A percentile compares a stretch with the other conserved stretches of the same genome.
These are phyloP conservation scores for Anacardium occidentale DNA, from an alignment of 345 rosid genomes.

Conservation along the genomic window DNA sequence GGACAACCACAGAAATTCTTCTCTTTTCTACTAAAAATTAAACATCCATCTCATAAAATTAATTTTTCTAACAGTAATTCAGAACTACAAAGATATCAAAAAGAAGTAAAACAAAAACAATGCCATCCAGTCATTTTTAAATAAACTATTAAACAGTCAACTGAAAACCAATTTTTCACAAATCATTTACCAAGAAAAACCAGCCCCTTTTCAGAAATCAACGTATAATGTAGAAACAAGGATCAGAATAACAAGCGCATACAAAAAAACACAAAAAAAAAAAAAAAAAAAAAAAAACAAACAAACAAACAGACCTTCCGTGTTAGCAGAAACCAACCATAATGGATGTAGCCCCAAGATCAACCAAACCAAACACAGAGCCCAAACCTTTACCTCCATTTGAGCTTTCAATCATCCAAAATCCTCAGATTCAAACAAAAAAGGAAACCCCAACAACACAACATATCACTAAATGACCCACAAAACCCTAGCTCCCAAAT, in stretches of 20 bases:
- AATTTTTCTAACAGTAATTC: conserved; percentile 1
- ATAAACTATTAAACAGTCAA: background rate
- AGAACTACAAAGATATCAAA: background rate
- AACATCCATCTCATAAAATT: conserved; percentile 14
- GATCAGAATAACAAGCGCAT: conserved; percentile 10
- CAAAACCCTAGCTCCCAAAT: conserved; percentile 33
- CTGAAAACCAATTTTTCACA: background rate
- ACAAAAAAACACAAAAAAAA: too few relatives aligned
- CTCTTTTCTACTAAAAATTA: conserved; percentile 2
- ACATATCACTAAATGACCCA: conserved; percentile 34
- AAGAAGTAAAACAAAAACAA: background rate
- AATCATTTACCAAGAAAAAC: background rate
- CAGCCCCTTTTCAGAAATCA: conserved; percentile 1
- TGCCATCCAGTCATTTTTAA: conserved; percentile 9
- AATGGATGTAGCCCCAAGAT: conserved; percentile 55
- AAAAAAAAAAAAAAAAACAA: background rate
- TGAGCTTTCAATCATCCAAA: conserved; percentile 18
- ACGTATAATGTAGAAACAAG: conserved; percentile 12
- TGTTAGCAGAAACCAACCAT: conserved; percentile 59
- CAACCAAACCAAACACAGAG: conserved; percentile 44
- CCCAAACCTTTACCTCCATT: conserved; percentile 45
- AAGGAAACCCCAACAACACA: conserved; percentile 43
- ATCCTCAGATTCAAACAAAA: conserved; percentile 73
- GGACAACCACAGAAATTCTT: conserved; percentile 6
- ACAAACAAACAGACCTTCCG: conserved; percentile 63